These are phyloP conservation scores for Claviceps cyperi DNA, from an alignment of 2,329 filamentous ascomycete species.

Conservation along the genomic window DNA sequence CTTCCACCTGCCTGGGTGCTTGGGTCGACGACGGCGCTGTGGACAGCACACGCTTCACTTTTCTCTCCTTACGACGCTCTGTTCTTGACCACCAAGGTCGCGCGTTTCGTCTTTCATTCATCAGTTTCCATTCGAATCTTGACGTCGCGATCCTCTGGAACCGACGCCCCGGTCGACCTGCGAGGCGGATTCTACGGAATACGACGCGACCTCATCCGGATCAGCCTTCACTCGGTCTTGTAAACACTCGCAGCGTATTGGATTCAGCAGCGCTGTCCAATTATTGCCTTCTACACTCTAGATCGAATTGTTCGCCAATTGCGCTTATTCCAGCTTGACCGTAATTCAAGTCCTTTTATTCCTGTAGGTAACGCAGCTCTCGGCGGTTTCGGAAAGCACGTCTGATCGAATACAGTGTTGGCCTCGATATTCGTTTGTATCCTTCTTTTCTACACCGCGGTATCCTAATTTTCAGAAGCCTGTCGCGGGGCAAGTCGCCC, in stretches of 20 bases:
- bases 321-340: neutral
- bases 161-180: too few species aligned
- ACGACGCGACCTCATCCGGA: slow-evolving; percentile 3
- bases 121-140: neutral
- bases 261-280: slow-evolving; percentile 41
- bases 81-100: slow-evolving; percentile 7
- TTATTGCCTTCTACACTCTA: slow-evolving; percentile 4
- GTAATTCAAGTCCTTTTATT: neutral
- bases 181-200: slow-evolving; percentile 1
- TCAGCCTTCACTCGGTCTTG: slow-evolving; percentile 9
- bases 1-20: slow-evolving; percentile 8
- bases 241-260: slow-evolving; percentile 14
- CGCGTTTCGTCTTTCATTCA: neutral
- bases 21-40: slow-evolving; percentile 8
- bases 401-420: neutral
- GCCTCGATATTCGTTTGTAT: neutral
- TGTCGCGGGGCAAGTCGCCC: neutral
- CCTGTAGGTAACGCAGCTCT: neutral
- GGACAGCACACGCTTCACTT: slow-evolving; percentile 5
- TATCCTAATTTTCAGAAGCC: neutral
- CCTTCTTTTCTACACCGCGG: neutral
- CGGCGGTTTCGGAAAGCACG: neutral
- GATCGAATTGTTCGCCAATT: slow-evolving; percentile 7
- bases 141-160: neutral
- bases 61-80: slow-evolving; percentile 4